These are phyloP conservation scores for Emmonsiellopsis sp. DNA, from an alignment of 2,329 filamentous ascomycete genomes.

Conservation along the genomic window DNA sequence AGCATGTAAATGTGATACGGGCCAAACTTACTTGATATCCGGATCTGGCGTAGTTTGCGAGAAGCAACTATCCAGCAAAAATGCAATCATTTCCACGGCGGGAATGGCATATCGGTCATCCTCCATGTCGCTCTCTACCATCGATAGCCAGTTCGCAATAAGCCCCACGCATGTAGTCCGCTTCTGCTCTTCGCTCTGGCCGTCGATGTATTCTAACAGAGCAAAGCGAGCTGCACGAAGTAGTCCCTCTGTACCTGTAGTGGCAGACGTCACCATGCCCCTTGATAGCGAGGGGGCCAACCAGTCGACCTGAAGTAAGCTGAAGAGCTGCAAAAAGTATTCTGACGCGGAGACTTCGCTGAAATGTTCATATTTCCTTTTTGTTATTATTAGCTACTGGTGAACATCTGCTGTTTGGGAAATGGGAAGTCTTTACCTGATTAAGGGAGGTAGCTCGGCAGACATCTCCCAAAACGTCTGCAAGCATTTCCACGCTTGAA, in stretches of 20 bases:
- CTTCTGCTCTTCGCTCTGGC: constrained; percentile 18
- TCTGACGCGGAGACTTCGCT: constrained; percentile 34
- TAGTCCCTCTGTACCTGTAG: constrained; percentile 35
- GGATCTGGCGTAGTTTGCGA: constrained; percentile 33
- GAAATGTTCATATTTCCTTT: constrained; percentile 32
- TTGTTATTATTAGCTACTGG: constrained; percentile 9
- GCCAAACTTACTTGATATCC: constrained; percentile 24
- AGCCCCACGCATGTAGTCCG: constrained; percentile 34
- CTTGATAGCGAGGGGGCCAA: constrained; percentile 29
- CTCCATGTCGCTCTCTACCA: constrained; percentile 44
- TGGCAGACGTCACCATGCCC: constrained; percentile 36
- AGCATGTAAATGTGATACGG: not conserved
- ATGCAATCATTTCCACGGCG: constrained; percentile 65
- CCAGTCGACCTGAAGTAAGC: constrained; percentile 26
- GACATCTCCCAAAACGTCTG: constrained; percentile 30
- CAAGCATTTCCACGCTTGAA: constrained; percentile 38
- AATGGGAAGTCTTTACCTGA: constrained; percentile 31
- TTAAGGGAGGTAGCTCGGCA: constrained; percentile 23
- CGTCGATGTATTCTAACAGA: constrained; percentile 27
- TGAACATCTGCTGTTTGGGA: not conserved
- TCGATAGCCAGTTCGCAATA: constrained; percentile 43
- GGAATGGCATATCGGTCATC: constrained; percentile 66
- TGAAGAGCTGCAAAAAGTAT: constrained; percentile 35
- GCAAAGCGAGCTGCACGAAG: constrained; percentile 34
- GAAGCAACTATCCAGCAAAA: constrained; percentile 58